Percentiles rank a stretch among this genome's conserved stretches.
These are phyloP conservation scores for Fonsecaea erecta DNA, from an alignment of 2,329 filamentous ascomycete species.

Conservation along the genomic window DNA sequence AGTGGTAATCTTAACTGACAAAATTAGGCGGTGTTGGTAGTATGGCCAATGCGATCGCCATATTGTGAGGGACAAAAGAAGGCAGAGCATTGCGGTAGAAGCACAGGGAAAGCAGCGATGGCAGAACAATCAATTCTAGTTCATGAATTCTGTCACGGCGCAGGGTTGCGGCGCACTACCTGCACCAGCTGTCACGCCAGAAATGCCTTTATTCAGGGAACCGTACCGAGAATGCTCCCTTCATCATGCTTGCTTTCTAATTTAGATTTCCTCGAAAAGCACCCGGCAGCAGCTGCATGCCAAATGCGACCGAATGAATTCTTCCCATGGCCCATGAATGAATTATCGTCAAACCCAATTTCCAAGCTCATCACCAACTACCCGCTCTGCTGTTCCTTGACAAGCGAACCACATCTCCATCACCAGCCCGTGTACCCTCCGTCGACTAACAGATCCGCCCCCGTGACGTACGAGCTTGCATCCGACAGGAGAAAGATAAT, in stretches of 20 bases:
- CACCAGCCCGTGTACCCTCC: conserved; percentile 63
- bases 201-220: not conserved
- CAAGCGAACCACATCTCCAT: not conserved
- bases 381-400: not conserved
- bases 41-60: not conserved
- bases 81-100: not conserved
- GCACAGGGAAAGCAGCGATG: not conserved
- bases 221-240: not conserved
- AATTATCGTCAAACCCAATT: not conserved
- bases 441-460: conserved; percentile 73
- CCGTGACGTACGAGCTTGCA: conserved; percentile 79
- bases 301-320: not conserved
- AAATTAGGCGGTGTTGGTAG: not conserved
- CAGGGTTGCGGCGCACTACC: not conserved
- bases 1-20: not conserved
- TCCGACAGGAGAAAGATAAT: conserved; percentile 76
- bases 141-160: not conserved
- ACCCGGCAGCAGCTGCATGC: not conserved
- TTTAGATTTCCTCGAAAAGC: not conserved
- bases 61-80: not conserved
- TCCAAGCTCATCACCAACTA: not conserved
- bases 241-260: not conserved
- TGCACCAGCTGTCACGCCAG: not conserved
- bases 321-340: not conserved
- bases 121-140: not conserved